Percentiles rank a stretch among this genome's conserved stretches.
Evolutionary conservation across 768 basidiomycete species (phyloP).

Genomic region (Gloeostereum incarnatum): DNA sequence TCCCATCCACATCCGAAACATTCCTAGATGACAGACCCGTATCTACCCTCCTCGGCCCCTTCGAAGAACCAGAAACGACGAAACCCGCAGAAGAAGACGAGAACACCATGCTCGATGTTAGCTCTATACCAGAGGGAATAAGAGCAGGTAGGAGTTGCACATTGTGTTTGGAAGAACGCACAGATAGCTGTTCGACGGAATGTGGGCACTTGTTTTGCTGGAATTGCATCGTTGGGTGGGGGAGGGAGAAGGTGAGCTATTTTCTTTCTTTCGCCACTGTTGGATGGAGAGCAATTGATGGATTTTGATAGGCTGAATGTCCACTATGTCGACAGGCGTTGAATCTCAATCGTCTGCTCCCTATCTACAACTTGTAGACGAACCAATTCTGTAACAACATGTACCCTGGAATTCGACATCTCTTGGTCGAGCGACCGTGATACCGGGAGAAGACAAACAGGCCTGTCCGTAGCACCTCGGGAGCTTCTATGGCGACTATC

Average conservation of each 20-base stretch:
- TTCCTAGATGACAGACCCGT: conserved; percentile 56
- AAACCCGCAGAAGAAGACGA: conserved; percentile 64
- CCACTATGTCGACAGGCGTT: conserved; percentile 78
- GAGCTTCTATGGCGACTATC: no score
- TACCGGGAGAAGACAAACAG: conserved; percentile 1
- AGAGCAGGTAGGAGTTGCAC: conserved; percentile 67
- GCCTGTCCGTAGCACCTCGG: no score
- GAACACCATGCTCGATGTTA: conserved; percentile 54
- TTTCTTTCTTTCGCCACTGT: conserved; percentile 7
- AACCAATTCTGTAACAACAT: conserved; percentile 1
- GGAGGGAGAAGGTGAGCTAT: conserved; percentile 65
- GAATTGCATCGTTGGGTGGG: conserved; percentile 86
- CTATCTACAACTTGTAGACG: conserved; percentile 74
- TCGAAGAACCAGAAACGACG: conserved; percentile 42
- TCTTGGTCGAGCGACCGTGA: background rate
- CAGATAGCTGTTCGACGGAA: conserved; percentile 74
- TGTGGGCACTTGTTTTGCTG: conserved; percentile 90
- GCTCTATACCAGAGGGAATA: conserved; percentile 37
- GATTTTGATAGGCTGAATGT: conserved; percentile 58
- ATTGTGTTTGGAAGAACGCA: conserved; percentile 78
- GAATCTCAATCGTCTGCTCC: conserved; percentile 57
- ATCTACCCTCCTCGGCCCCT: conserved; percentile 40
- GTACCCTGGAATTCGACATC: background rate
- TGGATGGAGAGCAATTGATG: background rate
- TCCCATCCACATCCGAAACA: conserved; percentile 21